Conservation (phyloP, 2,329 filamentous ascomycete genomes). For the Lecanicillium sp. region DNA sequence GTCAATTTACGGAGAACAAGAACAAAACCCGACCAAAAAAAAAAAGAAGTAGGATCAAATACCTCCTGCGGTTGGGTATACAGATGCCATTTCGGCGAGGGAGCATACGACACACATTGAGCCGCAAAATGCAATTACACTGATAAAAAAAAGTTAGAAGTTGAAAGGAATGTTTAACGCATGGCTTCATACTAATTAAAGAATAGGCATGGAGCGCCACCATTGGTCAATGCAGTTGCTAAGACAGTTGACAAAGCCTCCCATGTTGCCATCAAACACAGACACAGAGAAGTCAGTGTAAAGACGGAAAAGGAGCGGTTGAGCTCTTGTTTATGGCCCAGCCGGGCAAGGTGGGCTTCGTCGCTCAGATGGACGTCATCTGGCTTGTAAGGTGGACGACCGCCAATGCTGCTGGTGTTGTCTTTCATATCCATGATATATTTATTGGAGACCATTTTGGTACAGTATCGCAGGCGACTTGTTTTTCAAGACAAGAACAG, state of each 20-base stretch:
- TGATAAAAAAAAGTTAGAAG: constrained; percentile 3
- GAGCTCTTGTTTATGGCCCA: too few species aligned
- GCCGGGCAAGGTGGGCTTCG: too few species aligned
- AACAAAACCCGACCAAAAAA: too few species aligned
- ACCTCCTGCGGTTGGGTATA: constrained; percentile 26
- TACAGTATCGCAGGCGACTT: too few species aligned
- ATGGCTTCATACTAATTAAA: constrained; percentile 28
- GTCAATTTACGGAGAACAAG: not conserved
- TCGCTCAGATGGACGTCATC: too few species aligned
- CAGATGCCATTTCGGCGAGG: constrained; percentile 29
- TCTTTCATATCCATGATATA: too few species aligned
- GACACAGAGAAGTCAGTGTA: not conserved
- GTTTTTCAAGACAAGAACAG: too few species aligned
- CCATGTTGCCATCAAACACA: not conserved
- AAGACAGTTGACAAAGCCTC: not conserved
- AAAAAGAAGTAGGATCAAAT: too few species aligned
- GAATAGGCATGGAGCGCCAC: constrained; percentile 19
- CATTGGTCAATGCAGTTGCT: not conserved
- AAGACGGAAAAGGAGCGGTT: not conserved
- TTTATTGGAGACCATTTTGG: too few species aligned
- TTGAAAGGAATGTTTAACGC: not conserved
- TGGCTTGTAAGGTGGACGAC: too few species aligned
- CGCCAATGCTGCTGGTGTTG: too few species aligned
- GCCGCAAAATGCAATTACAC: constrained; percentile 32
- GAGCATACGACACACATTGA: constrained; percentile 29